Percentiles rank a stretch among this genome's conserved stretches.
These are phyloP conservation scores for Phaeosphaeriaceae sp. DNA, from an alignment of 2,329 filamentous ascomycete genomes.

Conservation along the genomic window DNA sequence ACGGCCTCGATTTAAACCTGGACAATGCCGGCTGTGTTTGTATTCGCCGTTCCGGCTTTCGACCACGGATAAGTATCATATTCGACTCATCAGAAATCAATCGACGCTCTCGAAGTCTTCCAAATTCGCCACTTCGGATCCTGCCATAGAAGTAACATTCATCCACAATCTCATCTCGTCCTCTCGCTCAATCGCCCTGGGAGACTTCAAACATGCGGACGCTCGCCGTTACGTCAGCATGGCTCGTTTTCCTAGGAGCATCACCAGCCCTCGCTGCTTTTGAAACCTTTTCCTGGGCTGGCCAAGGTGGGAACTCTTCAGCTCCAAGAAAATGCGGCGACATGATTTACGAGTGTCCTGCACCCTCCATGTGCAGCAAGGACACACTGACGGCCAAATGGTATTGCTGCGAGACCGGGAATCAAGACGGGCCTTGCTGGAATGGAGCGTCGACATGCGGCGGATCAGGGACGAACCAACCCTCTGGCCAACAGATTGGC, in stretches of 20 bases:
- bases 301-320: background rate
- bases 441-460: constrained; percentile 9
- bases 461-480: constrained; percentile 1
- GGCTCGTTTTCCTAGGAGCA: constrained; percentile 1
- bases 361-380: constrained; percentile 20
- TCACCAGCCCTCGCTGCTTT: constrained; percentile 4
- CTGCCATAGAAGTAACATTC: too few relatives aligned
- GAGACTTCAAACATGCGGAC: background rate
- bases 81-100: too few relatives aligned
- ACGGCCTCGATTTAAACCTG: constrained; percentile 10
- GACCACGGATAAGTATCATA: too few relatives aligned
- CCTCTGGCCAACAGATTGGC: constrained; percentile 2
- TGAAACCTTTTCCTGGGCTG: constrained; percentile 3
- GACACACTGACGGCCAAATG: constrained; percentile 13
- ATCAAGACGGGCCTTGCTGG: constrained; percentile 24
- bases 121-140: too few relatives aligned
- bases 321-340: background rate
- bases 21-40: background rate
- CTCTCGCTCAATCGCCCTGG: background rate
- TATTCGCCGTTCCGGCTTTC: too few relatives aligned
- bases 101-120: too few relatives aligned
- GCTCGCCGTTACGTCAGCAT: background rate
- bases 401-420: constrained; percentile 27
- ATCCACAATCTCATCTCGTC: background rate
- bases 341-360: constrained; percentile 14